These are phyloP conservation scores for Naganishia onofrii DNA, from an alignment of 768 basidiomycete species.

Conservation along the genomic window DNA sequence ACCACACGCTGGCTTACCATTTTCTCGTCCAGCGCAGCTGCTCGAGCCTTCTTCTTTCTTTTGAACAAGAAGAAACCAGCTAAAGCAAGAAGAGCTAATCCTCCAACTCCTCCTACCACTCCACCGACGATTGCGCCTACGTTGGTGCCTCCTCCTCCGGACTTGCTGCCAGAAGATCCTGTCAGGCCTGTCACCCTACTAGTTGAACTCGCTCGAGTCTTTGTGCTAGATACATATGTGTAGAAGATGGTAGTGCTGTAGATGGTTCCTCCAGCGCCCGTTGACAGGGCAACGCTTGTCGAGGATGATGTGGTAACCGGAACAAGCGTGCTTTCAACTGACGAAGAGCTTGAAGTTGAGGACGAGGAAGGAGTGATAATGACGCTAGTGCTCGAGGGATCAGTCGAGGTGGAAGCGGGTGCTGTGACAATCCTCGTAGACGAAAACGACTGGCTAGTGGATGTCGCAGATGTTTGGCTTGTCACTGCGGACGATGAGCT, in stretches of 20 bases:
- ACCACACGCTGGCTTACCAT: slow-evolving; percentile 41
- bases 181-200: not conserved
- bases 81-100: slow-evolving; percentile 40
- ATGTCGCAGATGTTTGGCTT: not conserved
- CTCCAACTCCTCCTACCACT: slow-evolving; percentile 43
- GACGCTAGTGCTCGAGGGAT: not conserved
- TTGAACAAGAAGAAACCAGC: slow-evolving; percentile 40
- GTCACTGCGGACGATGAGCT: not conserved
- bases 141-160: slow-evolving; percentile 1
- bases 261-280: slow-evolving; percentile 8
- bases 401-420: not conserved
- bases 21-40: slow-evolving; percentile 50
- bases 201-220: not conserved
- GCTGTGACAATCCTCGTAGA: not conserved
- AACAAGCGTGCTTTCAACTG: not conserved
- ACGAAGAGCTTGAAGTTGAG: not conserved
- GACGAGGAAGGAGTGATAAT: not conserved
- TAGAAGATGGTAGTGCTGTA: slow-evolving; percentile 6
- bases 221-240: slow-evolving; percentile 5
- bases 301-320: slow-evolving; percentile 1
- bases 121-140: slow-evolving; percentile 43
- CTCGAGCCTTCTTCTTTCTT: slow-evolving; percentile 37
- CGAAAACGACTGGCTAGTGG: not conserved
- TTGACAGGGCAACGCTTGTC: not conserved
- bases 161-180: not conserved